Base-by-base conservation (phyloP, 2,329 filamentous ascomycete species). In the Cercospora sp. region DNA sequence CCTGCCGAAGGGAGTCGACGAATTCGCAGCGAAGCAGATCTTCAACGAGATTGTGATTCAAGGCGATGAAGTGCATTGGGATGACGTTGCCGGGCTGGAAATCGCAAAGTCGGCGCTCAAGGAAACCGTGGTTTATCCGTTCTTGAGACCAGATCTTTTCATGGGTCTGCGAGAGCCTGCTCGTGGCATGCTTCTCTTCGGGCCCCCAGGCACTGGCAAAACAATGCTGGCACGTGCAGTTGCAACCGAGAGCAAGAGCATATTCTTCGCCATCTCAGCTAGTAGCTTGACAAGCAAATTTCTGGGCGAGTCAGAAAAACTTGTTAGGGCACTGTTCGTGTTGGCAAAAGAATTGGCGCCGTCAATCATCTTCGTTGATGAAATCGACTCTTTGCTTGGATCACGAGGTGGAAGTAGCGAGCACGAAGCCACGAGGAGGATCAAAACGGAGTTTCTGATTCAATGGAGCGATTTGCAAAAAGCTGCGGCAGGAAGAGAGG, bases 381-480 rank as follows among this genome's bases (percentile, higher is more conserved):
- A 99, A 78, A 99, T 99, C 70, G 95, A 99, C 78, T 97, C 94
- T 0, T 83, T 99, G 0, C 85, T 99, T 0, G 96, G 93, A 0
- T 89, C 93, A 16, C 86, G 95, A 62, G 91, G 91, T 6, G 92
- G 92, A 0, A 90, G 90, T 3, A 90, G 92, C 1, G 95, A 98
- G 76, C 92, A 98, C 74, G 95, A 99, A 80, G 93, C 95, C 0
- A 96, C 93, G 0, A 86, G 94, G 66, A 87, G 95, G 65, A 96
- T 97, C 77, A 99, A 99, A 81, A 99, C 95, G 0, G 95, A 99
- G 77, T 99, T 99, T 74, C 82, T 99, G 31, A 97, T 99, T 30
- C 94, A 97, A 76, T 99, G 95, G 95, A 95, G 92, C 67, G 93
- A 97, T 77, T 82, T 99, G 2, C 93, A 96, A 76, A 89, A 93